Conservation (phyloP, 2,329 filamentous ascomycete species). For the Aspergillus sp. region DNA sequence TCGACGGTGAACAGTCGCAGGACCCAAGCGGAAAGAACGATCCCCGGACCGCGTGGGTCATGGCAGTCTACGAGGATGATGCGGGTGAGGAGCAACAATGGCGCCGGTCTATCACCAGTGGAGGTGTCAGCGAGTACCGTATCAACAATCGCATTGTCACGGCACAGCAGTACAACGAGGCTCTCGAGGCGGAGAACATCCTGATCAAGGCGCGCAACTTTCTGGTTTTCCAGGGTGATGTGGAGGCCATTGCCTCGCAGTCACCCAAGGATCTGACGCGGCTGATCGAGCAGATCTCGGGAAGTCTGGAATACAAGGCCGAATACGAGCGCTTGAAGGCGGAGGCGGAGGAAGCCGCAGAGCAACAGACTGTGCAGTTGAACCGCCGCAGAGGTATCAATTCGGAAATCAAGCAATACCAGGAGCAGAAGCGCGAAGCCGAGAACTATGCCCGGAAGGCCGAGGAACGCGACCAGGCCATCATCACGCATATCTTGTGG, state of each 20-base stretch:
- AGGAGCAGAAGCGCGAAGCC: conserved; percentile 93
- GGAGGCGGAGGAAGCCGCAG: conserved; percentile 81
- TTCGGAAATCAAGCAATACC: conserved; percentile 95
- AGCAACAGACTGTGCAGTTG: conserved; percentile 85
- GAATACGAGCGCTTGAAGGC: conserved; percentile 91
- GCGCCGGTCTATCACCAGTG: conserved; percentile 90
- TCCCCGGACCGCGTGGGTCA: conserved; percentile 95
- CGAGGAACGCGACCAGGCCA: conserved; percentile 84
- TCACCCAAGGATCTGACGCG: conserved; percentile 91
- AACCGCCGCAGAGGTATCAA: conserved; percentile 91
- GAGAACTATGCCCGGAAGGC: conserved; percentile 91
- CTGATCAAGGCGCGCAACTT: conserved; percentile 98
- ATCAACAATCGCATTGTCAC: conserved; percentile 92
- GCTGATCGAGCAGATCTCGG: conserved; percentile 95
- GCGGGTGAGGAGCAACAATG: conserved; percentile 91
- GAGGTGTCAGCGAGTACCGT: conserved; percentile 89
- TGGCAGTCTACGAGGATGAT: conserved; percentile 98
- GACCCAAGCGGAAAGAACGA: conserved; percentile 63
- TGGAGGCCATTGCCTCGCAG: conserved; percentile 94
- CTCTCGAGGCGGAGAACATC: conserved; percentile 91
- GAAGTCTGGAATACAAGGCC: conserved; percentile 88
- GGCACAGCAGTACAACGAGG: conserved; percentile 89
- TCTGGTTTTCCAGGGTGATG: conserved; percentile 96
- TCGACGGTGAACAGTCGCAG: conserved; percentile 64
- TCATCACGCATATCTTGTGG: conserved; percentile 93